Evolutionary conservation across 2,329 filamentous ascomycete genomes (phyloP), one percentile per base, ranked within the genome.

Genomic region (Phialophora expanda): DNA sequence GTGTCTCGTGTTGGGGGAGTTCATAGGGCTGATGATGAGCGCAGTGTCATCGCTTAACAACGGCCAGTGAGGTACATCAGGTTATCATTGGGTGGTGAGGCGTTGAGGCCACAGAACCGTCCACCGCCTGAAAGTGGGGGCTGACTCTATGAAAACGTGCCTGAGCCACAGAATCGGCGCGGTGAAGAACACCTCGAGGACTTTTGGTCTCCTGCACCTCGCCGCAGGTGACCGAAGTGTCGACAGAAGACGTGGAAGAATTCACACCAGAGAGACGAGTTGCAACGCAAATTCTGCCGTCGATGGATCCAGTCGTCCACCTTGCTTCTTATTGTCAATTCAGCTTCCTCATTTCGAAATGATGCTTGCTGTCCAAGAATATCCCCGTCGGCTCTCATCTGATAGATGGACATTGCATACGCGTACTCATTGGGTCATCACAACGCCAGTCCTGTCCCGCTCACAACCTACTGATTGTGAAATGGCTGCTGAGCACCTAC

Each of bases 71-170:
- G 28, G 46, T 24, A n/a, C 38, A 44, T 17, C 17, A 3, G n/a
- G 38, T 17, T 5, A 7, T 61, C 58, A 61, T 61, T 54, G 50
- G 57, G 54, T 11, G 24, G 9, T n/a, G 26, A 57, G 28, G 38
- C 44, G 34, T 51, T 6, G 24, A 51, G 11, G 57, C 41, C 50
- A 4, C 38, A 44, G 38, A 8, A 44, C 4, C 38, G 57, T 56
- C 58, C 57, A 61, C 61, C 65, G 65, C 65, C 61, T 56, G 56
- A 63, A 64, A 38, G 65, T 63, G 65, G 61, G 59, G 60, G 60
- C 65, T 66, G 65, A 64, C 60, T 56, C 51, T 9, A 28, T 11
- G 24, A 60, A 63, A 63, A 24, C 7, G 34, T 26, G 11, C 48
- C n/a, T 34, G 30, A 17, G 41, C 2, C 26, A 20, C 24, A 22